Conservation (phyloP, 495 filamentous ascomycete species). For the Xylaria flabelliformis region DNA sequence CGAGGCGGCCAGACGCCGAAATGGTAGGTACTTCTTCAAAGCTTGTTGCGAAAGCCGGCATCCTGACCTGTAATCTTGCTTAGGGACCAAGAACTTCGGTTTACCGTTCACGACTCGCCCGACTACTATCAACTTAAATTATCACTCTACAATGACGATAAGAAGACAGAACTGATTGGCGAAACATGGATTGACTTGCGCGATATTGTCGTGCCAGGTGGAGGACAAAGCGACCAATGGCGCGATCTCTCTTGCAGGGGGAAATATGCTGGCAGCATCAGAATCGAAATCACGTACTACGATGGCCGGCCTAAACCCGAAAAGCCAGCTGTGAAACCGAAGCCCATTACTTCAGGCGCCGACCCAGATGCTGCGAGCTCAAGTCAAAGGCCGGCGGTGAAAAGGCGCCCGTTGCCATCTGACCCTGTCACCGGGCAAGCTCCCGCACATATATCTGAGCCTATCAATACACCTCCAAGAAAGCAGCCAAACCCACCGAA, state of each 20-base stretch:
- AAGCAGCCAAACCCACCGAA: constrained; percentile 46
- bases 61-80: constrained; percentile 16
- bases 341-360: constrained; percentile 47
- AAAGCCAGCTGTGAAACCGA: constrained; percentile 61
- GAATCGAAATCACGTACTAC: constrained; percentile 96
- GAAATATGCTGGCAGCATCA: constrained; percentile 93
- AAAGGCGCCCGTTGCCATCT: constrained; percentile 78
- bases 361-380: constrained; percentile 27
- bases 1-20: constrained; percentile 93
- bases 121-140: constrained; percentile 95
- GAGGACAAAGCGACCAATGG: constrained; percentile 93
- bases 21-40: constrained; percentile 69
- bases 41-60: constrained; percentile 3
- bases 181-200: constrained; percentile 87
- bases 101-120: constrained; percentile 92
- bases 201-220: constrained; percentile 80
- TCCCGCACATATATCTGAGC: constrained; percentile 47
- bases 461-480: constrained; percentile 48
- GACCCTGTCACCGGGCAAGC: constrained; percentile 66
- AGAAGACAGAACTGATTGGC: constrained; percentile 93
- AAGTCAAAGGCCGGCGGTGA: constrained; percentile 60
- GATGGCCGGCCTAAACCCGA: constrained; percentile 84
- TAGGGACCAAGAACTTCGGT: constrained; percentile 98
- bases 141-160: constrained; percentile 97
- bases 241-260: constrained; percentile 83